Evolutionary conservation across 148 eudicot genomes (phyloP).

Genomic region (Camellia japonica): DNA sequence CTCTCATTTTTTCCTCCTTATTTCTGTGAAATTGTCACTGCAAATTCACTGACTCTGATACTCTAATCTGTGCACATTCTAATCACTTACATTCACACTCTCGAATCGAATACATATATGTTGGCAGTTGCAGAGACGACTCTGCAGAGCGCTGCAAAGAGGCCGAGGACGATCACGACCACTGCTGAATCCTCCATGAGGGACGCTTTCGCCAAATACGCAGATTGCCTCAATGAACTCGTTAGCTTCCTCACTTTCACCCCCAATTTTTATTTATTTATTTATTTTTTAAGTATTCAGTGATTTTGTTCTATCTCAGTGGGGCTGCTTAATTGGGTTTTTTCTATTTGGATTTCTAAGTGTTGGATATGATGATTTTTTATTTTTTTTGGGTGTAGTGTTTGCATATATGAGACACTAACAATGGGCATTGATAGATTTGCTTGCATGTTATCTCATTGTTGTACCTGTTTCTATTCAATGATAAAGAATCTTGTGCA

Average conservation of each 20-base stretch:
- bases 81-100: background rate
- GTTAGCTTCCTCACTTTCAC: conserved; percentile 28
- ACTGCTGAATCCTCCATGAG: conserved; percentile 37
- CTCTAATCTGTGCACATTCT: background rate
- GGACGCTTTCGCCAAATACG: conserved; percentile 58
- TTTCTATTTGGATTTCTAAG: background rate
- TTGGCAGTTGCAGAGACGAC: conserved; percentile 43
- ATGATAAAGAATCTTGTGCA: background rate
- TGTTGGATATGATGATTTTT: background rate
- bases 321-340: background rate
- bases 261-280: background rate
- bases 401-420: background rate
- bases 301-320: background rate
- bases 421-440: background rate
- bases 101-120: background rate
- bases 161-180: conserved; percentile 56
- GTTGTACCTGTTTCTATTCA: background rate
- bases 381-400: background rate
- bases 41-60: background rate
- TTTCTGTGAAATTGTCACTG: background rate
- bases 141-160: conserved; percentile 53
- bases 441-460: background rate
- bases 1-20: background rate
- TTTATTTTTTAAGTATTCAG: background rate
- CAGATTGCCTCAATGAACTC: conserved; percentile 72